Conservation (phyloP, 371 early-diverging fungal genomes). For the Mortierella sp. region DNA sequence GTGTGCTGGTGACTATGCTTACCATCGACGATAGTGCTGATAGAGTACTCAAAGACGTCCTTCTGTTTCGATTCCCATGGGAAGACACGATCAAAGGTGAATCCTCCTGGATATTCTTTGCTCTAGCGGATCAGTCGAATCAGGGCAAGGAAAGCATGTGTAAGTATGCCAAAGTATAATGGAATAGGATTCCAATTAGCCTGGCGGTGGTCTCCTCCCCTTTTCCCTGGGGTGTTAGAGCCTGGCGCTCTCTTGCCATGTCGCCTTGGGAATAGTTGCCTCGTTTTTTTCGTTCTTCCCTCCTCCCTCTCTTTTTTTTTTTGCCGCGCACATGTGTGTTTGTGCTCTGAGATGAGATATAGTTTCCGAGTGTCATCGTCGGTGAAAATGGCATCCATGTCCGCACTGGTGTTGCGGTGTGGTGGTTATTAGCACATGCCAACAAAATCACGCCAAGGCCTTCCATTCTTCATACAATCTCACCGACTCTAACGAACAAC, state of each 20-base stretch:
- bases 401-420: neutral
- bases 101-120: slow-evolving; percentile 83
- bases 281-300: neutral
- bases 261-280: neutral
- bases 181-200: neutral
- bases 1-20: slow-evolving; percentile 2
- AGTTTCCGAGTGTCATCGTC: neutral
- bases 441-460: slow-evolving; percentile 7
- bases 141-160: slow-evolving; percentile 1
- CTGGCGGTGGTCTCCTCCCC: neutral
- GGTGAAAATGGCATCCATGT: slow-evolving; percentile 2
- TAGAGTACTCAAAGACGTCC: slow-evolving; percentile 90
- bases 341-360: slow-evolving; percentile 9
- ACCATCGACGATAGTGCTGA: slow-evolving; percentile 93
- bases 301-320: slow-evolving; percentile 3
- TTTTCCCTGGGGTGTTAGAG: neutral
- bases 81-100: slow-evolving; percentile 92
- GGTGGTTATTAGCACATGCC: slow-evolving; percentile 15
- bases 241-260: neutral
- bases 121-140: slow-evolving; percentile 62
- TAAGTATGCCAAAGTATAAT: neutral
- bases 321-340: slow-evolving; percentile 3
- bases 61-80: slow-evolving; percentile 84
- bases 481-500: neutral
- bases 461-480: neutral